A percentile compares a stretch with the other conserved stretches of the same genome.
These are phyloP conservation scores for Trametes versicolor DNA, from an alignment of 1,284 basidiomycete genomes.

Conservation along the genomic window DNA sequence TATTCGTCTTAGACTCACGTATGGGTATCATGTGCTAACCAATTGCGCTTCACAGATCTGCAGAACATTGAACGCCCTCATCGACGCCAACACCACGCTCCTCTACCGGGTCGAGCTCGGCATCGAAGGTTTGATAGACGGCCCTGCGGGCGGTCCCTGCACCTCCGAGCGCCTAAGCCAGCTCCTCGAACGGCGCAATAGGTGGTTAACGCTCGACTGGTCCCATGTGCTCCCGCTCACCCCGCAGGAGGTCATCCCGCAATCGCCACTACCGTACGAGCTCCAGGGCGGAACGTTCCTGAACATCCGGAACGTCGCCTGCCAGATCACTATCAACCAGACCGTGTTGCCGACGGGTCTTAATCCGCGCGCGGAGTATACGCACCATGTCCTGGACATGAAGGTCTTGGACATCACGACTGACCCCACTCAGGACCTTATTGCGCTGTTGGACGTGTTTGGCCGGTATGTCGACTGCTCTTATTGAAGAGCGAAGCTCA, in stretches of 20 bases:
- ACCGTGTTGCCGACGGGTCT: slow-evolving; percentile 8
- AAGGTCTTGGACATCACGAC: slow-evolving; percentile 64
- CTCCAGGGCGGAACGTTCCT: slow-evolving; percentile 64
- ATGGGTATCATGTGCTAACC: background rate
- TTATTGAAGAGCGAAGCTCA: background rate
- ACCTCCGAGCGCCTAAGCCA: slow-evolving; percentile 50
- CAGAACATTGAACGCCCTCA: slow-evolving; percentile 44
- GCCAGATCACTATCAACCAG: slow-evolving; percentile 14
- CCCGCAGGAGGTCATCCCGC: slow-evolving; percentile 44
- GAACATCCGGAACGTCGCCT: slow-evolving; percentile 40
- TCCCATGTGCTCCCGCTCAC: slow-evolving; percentile 24
- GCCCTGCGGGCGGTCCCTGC: slow-evolving; percentile 36
- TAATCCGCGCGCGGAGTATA: background rate
- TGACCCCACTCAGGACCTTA: slow-evolving; percentile 67
- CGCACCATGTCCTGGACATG: slow-evolving; percentile 44
- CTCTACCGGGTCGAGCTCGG: slow-evolving; percentile 60
- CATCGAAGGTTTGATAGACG: slow-evolving; percentile 54
- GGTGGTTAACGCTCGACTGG: slow-evolving; percentile 55
- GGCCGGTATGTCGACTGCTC: slow-evolving; percentile 25
- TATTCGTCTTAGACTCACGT: no score
- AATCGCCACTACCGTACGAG: slow-evolving; percentile 62
- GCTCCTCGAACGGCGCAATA: slow-evolving; percentile 49
- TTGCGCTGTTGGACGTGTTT: slow-evolving; percentile 54
- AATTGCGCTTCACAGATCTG: slow-evolving; percentile 50
- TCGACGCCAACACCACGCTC: slow-evolving; percentile 51